Evolutionary conservation across 768 basidiomycete species (phyloP).

Genomic region (Russula brevipes): DNA sequence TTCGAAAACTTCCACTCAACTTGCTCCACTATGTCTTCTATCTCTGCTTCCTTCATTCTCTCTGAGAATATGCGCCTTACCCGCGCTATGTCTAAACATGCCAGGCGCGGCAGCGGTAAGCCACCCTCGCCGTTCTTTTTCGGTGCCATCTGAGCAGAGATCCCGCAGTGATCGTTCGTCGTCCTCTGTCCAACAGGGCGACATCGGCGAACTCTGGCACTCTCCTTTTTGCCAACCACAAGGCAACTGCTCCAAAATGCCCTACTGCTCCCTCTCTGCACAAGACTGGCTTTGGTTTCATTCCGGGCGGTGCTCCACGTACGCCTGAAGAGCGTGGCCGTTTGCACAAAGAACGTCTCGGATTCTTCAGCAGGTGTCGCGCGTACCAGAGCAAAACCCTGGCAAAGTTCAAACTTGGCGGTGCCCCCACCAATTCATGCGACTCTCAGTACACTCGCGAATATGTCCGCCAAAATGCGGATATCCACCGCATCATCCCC

Average conservation of each 20-base stretch:
- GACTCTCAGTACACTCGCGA: conserved; percentile 2
- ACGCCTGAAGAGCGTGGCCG: conserved; percentile 9
- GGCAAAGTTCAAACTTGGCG: neutral
- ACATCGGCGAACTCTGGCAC: neutral
- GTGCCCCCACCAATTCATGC: neutral
- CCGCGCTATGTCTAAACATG: conserved; percentile 8
- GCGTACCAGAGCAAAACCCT: neutral
- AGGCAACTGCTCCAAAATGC: neutral
- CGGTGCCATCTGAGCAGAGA: neutral
- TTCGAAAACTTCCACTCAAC: neutral
- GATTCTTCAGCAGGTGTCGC: conserved; percentile 7
- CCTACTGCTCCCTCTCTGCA: neutral
- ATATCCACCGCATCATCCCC: conserved; percentile 1
- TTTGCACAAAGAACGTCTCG: conserved; percentile 17
- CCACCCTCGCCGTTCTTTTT: neutral
- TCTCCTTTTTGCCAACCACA: neutral
- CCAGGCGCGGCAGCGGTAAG: conserved; percentile 6
- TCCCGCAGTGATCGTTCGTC: conserved; percentile 9
- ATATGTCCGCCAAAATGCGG: neutral
- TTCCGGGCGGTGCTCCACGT: neutral
- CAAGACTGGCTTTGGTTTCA: conserved; percentile 19
- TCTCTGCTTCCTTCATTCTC: conserved; percentile 13
- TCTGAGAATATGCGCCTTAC: conserved; percentile 18
- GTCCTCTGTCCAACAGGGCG: conserved; percentile 10
- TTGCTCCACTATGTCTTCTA: neutral